phyloP scores from a whole-genome alignment of 2,329 filamentous ascomycete species.

The Epichloe aotearoae region DNA sequence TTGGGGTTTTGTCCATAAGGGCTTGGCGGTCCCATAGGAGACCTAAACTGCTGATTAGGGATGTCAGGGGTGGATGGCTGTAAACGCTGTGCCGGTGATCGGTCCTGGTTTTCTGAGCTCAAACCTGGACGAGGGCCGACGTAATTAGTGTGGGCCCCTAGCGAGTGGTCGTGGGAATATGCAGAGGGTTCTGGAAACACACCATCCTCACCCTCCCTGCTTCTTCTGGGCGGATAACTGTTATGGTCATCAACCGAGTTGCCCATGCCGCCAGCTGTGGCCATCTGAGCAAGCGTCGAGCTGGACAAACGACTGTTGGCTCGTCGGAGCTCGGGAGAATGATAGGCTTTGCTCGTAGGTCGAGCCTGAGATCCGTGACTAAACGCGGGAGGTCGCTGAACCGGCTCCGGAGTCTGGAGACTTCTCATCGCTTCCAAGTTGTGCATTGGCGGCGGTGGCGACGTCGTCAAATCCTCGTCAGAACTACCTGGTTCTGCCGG shows the following conservation, averaged over 20 bases:
- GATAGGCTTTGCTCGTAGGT: constrained; percentile 54
- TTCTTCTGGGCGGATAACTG: constrained; percentile 17
- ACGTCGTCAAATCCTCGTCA: constrained; percentile 35
- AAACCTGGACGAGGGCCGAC: constrained; percentile 41
- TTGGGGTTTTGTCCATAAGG: constrained; percentile 19
- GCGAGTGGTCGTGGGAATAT: constrained; percentile 35
- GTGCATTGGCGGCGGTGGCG: constrained; percentile 26
- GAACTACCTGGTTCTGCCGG: constrained; percentile 43
- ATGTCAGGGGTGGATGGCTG: constrained; percentile 28
- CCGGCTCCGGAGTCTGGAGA: constrained; percentile 58
- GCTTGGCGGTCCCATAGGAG: constrained; percentile 26
- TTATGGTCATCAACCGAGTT: constrained; percentile 23
- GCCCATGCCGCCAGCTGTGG: constrained; percentile 48
- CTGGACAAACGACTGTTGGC: constrained; percentile 76
- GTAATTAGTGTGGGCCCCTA: constrained; percentile 41
- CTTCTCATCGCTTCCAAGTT: constrained; percentile 41
- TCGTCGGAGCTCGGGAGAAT: constrained; percentile 63
- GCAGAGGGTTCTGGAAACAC: constrained; percentile 31
- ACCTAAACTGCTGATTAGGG: constrained; percentile 29
- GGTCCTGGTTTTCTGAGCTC: constrained; percentile 24
- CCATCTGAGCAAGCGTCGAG: constrained; percentile 68
- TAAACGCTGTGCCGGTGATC: constrained; percentile 20
- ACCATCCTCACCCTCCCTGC: constrained; percentile 20
- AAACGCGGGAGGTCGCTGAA: constrained; percentile 67
- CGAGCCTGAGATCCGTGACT: constrained; percentile 59